These are phyloP conservation scores for Trichoderma sp. DNA, from an alignment of 2,329 filamentous ascomycete species.

Conservation along the genomic window DNA sequence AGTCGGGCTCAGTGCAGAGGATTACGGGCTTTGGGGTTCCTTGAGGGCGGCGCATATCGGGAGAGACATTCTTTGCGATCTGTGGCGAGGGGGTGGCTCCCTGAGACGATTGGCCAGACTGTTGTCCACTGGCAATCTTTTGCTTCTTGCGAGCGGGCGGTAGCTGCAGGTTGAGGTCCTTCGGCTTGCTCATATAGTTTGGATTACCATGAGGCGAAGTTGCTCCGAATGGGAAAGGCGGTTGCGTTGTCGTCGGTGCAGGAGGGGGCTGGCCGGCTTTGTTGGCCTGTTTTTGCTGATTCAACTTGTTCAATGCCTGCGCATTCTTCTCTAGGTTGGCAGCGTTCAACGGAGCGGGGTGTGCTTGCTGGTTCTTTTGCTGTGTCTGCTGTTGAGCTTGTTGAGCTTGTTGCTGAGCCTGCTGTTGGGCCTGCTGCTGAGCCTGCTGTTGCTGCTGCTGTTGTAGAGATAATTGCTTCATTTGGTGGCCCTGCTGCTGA, in stretches of 20 bases:
- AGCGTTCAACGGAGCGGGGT: constrained; percentile 43
- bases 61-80: constrained; percentile 49
- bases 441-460: constrained; percentile 28
- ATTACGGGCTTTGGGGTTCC: constrained; percentile 47
- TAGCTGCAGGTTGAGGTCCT: constrained; percentile 57
- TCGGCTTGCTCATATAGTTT: constrained; percentile 53
- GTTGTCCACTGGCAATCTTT: constrained; percentile 45
- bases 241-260: constrained; percentile 58
- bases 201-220: constrained; percentile 62
- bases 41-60: constrained; percentile 42
- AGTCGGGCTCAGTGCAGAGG: constrained; percentile 56
- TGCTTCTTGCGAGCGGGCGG: constrained; percentile 60
- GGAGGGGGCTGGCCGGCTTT: constrained; percentile 54
- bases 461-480: not conserved
- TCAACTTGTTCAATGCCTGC: constrained; percentile 49
- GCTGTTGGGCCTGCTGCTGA: constrained; percentile 29
- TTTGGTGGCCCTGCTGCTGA: constrained; percentile 11
- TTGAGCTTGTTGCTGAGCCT: constrained; percentile 25
- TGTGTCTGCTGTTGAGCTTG: constrained; percentile 29
- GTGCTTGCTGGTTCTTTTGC: constrained; percentile 30
- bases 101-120: constrained; percentile 42
- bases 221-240: constrained; percentile 57
- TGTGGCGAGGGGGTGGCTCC: constrained; percentile 50
- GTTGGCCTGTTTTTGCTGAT: constrained; percentile 41
- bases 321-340: constrained; percentile 55